Evolutionary conservation across 176 grass and related monocot species (phyloP).

Genomic region (Lolium multiflorum): DNA sequence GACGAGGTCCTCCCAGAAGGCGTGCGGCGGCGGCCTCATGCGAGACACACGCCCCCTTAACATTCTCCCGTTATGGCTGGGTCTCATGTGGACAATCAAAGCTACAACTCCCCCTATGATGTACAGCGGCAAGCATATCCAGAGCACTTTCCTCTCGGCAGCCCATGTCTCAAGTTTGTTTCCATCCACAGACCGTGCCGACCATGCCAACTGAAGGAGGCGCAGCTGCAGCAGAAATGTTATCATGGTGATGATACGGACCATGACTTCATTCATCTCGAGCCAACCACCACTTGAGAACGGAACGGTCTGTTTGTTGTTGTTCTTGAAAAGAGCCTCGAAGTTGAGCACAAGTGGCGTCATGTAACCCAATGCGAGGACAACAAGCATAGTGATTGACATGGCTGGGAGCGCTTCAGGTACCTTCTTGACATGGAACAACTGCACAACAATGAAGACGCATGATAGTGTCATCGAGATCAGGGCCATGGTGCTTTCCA

Average conservation of each 20-base stretch:
- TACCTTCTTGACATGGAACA: constrained; percentile 70
- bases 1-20: constrained; percentile 70
- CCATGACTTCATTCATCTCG: constrained; percentile 78
- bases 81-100: constrained; percentile 60
- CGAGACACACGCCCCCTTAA: constrained; percentile 29
- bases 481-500: constrained; percentile 81
- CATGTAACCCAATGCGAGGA: constrained; percentile 76
- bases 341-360: constrained; percentile 81
- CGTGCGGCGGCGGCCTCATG: constrained; percentile 16
- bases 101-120: constrained; percentile 67
- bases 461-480: constrained; percentile 80
- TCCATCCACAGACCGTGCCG: constrained; percentile 61
- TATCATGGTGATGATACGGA: constrained; percentile 76
- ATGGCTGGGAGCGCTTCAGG: constrained; percentile 63
- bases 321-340: constrained; percentile 72
- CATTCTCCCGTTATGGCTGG: constrained; percentile 28
- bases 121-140: constrained; percentile 77
- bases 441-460: constrained; percentile 67
- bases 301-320: constrained; percentile 58
- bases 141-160: constrained; percentile 82
- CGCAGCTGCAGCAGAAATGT: constrained; percentile 73
- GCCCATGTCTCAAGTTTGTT: constrained; percentile 61
- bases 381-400: constrained; percentile 81
- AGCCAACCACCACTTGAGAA: constrained; percentile 69
- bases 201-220: constrained; percentile 88